Percentiles rank a stretch among this genome's conserved stretches.
These are phyloP conservation scores for Gossypium anomalum DNA, from an alignment of 345 rosid genomes.

Conservation along the genomic window DNA sequence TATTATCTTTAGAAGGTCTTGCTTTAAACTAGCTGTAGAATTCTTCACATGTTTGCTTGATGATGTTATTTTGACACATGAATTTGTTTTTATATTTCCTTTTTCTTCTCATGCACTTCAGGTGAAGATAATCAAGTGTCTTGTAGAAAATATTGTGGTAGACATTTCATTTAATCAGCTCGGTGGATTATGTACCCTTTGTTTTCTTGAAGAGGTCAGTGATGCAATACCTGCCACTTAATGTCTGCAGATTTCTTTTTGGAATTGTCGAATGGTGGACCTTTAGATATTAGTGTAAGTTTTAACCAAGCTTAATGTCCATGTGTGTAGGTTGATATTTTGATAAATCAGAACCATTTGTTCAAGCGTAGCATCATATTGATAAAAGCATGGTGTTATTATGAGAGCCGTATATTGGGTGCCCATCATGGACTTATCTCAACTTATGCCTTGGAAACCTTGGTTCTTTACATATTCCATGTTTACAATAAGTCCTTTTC, in stretches of 20 bases:
- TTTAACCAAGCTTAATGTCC: conserved; percentile 16
- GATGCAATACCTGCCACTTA: conserved; percentile 1
- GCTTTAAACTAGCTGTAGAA: background rate
- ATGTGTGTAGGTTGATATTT: conserved; percentile 67
- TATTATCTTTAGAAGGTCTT: background rate
- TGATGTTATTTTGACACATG: background rate
- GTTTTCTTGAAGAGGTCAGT: conserved; percentile 97
- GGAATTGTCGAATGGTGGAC: conserved; percentile 2
- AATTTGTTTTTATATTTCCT: conserved; percentile 3
- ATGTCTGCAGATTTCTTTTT: conserved; percentile 11
- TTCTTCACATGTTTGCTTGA: background rate
- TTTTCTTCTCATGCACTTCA: conserved; percentile 31
- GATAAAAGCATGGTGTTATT: conserved; percentile 99
- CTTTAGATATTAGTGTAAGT: background rate
- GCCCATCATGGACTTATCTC: conserved; percentile 99
- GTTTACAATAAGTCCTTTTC: too few relatives aligned
- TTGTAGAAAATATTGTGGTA: conserved; percentile 95
- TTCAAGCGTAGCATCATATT: conserved; percentile 94
- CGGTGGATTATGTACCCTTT: conserved; percentile 97
- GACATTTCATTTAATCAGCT: conserved; percentile 98
- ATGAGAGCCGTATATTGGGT: conserved; percentile 97
- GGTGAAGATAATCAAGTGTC: conserved; percentile 98
- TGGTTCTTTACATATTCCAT: too few relatives aligned
- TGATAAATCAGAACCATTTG: conserved; percentile 74
- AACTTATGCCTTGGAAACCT: conserved; percentile 53